Evolutionary conservation across 805 yeast species (phyloP).

Genomic region (Yarrowia deformans): DNA sequence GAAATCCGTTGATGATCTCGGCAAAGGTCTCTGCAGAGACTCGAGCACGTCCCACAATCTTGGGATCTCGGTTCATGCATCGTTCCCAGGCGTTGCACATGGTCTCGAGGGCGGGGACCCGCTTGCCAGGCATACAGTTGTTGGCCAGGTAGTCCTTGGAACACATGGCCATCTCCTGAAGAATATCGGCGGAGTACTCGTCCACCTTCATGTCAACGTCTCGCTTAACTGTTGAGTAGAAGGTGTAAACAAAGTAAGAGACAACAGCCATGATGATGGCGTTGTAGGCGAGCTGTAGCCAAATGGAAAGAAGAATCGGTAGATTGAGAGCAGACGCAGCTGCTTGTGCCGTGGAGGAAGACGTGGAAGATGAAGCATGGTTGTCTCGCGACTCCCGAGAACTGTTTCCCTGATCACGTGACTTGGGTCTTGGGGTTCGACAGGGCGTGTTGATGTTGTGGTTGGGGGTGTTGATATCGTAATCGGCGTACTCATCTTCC

Average conservation of each 20-base stretch:
- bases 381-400: not conserved
- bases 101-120: slow-evolving; percentile 78
- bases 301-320: slow-evolving; percentile 49
- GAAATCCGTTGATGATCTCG: slow-evolving; percentile 77
- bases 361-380: not conserved
- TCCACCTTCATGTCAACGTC: slow-evolving; percentile 80
- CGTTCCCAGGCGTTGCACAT: slow-evolving; percentile 76
- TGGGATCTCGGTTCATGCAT: slow-evolving; percentile 85
- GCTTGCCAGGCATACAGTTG: slow-evolving; percentile 65
- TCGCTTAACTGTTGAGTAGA: slow-evolving; percentile 61
- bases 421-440: slow-evolving; percentile 16
- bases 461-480: slow-evolving; percentile 17
- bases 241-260: slow-evolving; percentile 59
- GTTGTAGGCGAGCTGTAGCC: slow-evolving; percentile 70
- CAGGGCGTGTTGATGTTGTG: slow-evolving; percentile 22
- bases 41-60: slow-evolving; percentile 67
- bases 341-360: not conserved
- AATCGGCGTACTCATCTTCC: slow-evolving; percentile 20
- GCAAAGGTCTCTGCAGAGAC: slow-evolving; percentile 85
- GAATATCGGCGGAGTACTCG: slow-evolving; percentile 63
- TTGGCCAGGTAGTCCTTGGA: slow-evolving; percentile 72
- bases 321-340: slow-evolving; percentile 18
- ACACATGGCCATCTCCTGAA: slow-evolving; percentile 73
- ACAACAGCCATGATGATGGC: slow-evolving; percentile 58
- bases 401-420: slow-evolving; percentile 16